Evolutionary conservation across 495 filamentous ascomycete species (phyloP), one percentile per base, ranked within the genome.

Genomic region (Xylaria telfairii): DNA sequence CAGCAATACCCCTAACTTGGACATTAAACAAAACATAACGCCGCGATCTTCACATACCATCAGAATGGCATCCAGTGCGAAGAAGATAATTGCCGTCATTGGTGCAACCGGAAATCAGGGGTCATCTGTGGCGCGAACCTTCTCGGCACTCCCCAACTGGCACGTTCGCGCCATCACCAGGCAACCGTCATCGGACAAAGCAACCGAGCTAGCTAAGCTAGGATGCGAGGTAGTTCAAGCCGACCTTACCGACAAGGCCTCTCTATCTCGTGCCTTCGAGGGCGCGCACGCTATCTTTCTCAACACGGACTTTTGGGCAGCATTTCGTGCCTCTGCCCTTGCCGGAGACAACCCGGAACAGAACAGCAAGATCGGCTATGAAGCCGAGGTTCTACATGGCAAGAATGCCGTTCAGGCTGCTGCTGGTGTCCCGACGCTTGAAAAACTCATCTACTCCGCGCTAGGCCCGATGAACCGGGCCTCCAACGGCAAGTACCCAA

Each of bases 371-470:
- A 34, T 80, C 12, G 83, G 78, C 6, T 84, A 76, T 53, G 77
- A 84, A 6, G 42, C 66, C 7, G 85, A 87, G 69, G 54, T 85
- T 7, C 69, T 19, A 73, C 83, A 69, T 21, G 72, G 72, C n/a
- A 74, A 74, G 39, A 74, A 74, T 44, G 68, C 72, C 4, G 72
- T 61, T 26, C 42, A 67, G 47, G 86, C 81, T 1, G 87, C 85
- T 21, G 83, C 86, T 5, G 73, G 49, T 1, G 69, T 83, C 1
- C 78, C 78, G 10, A 82, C 81, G 6, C 80, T 87, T n/a, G 78
- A 84, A 57, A 77, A 81, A 21, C 78, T 87, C 10, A 51, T 65
- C 24, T 85, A 82, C 66, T 83, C 81, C 0, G 79, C 79, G 0
- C 72, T 84, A 5, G 76, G 74, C 0, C 76, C 79, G 0, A 79